Evolutionary conservation across 495 filamentous ascomycete species (phyloP), one percentile per base, ranked within the genome.

Genomic region (Aspergillus asperescens): DNA sequence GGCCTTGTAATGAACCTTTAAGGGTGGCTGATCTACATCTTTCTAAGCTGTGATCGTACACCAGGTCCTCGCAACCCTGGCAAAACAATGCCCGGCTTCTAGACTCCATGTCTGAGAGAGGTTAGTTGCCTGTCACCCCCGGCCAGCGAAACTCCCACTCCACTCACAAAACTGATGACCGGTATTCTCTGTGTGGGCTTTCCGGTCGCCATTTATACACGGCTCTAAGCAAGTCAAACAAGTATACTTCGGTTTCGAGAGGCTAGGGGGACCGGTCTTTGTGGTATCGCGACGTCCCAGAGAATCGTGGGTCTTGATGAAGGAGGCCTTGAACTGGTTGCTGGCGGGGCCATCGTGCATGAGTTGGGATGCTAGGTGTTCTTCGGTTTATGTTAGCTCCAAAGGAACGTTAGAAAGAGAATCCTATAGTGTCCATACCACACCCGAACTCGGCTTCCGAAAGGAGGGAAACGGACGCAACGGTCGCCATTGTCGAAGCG

Each of bases 41-140:
- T 59, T 96, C 90, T 22, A 95, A 72, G 7, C 82, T 84, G 39
- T 88, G 86, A 59, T 96, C 90, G 72, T 89, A 95, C 37, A 96
- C 82, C 55, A 93, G 85, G 63, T 95, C 90, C 32, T 81, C 77
- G 60, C 90, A 96, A 53, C 81, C 76, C 58, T 92, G 87, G 69
- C 90, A 96, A 62, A 84, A 95, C 3, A 96, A 61, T 41, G 80
- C 77, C 5, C 88, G 89, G 55, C 74, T 82, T 49, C 85, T 76
- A 3, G 89, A 92, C 58, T 96, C 90, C 53, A 94, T 85, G 62
- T 89, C 89, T 94, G 38, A 28, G 4, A n/a, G 10, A n/a, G 31
- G 28, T 68, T 52, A 68, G 59, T 12, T 18, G 37, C 2, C n/a
- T 2, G 15, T 18, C n/a, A 8, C 8, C 13, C 12, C 27, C 7